phyloP scores from a whole-genome alignment of 495 filamentous ascomycete genomes.

The Podospora conica region DNA sequence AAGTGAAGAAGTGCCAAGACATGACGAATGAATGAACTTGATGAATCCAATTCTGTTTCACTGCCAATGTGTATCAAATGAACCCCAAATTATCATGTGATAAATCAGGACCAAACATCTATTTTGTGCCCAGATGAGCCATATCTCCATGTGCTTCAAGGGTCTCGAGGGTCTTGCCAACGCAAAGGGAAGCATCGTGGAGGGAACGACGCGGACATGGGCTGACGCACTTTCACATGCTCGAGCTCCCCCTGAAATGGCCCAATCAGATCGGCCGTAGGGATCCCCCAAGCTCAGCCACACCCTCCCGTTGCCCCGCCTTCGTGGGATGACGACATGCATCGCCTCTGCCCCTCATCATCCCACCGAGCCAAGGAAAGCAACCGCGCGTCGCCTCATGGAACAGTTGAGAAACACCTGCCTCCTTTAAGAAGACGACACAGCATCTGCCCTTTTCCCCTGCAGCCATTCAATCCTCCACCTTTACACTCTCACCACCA shows the following conservation, averaged over 20 bases:
- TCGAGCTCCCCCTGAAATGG: neutral
- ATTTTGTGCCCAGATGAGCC: too few relatives aligned
- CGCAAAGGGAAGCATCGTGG: too few relatives aligned
- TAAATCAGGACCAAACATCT: too few relatives aligned
- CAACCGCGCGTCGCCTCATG: constrained; percentile 11
- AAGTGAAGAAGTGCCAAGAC: neutral
- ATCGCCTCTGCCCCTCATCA: constrained; percentile 12
- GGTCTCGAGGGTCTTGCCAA: too few relatives aligned
- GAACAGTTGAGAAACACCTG: neutral
- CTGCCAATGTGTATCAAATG: too few relatives aligned
- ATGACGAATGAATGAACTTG: neutral
- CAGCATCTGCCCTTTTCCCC: neutral
- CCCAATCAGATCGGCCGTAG: neutral
- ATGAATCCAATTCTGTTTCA: neutral
- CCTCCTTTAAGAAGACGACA: neutral
- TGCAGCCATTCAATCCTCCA: neutral
- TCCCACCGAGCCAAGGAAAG: constrained; percentile 2
- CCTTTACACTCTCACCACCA: neutral
- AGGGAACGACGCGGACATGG: neutral
- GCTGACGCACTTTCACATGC: constrained; percentile 11
- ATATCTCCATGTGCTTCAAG: too few relatives aligned
- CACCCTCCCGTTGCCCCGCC: constrained; percentile 10
- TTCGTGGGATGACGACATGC: constrained; percentile 29
- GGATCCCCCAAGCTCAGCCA: constrained; percentile 12
- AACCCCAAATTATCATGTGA: too few relatives aligned